Conservation (phyloP, 768 basidiomycete genomes). For the Suillus fuscotomentosus region DNA sequence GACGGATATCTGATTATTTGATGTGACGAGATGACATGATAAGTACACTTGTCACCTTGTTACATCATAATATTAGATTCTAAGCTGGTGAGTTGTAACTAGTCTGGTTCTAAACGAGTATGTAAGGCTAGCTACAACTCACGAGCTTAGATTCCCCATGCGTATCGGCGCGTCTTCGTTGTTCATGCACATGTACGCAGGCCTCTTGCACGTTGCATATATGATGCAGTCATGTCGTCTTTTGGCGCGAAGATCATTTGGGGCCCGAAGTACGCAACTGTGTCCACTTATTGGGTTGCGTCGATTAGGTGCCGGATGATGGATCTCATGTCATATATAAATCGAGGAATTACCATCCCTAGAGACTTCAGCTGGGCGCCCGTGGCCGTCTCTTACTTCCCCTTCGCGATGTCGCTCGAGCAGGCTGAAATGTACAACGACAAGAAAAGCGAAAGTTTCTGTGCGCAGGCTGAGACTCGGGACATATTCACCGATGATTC, state of each 20-base stretch:
- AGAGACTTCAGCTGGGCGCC: neutral
- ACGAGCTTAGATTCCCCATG: neutral
- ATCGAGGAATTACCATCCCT: neutral
- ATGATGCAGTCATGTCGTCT: neutral
- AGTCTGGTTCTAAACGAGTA: neutral
- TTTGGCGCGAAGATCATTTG: neutral
- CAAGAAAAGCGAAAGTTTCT: neutral
- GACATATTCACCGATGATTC: conserved; percentile 26
- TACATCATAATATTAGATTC: neutral
- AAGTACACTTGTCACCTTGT: neutral
- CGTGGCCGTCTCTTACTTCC: neutral
- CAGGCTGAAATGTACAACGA: conserved; percentile 7
- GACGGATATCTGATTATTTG: too few species aligned
- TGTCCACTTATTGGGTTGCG: neutral
- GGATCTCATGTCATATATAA: conserved; percentile 2
- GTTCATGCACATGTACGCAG: neutral
- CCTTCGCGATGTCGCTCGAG: conserved; percentile 18
- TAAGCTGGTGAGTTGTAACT: neutral
- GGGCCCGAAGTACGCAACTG: neutral
- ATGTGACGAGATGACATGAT: too few species aligned
- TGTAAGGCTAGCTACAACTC: too few species aligned
- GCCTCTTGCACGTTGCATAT: neutral
- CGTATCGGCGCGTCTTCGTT: too few species aligned
- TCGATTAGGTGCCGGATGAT: too few species aligned
- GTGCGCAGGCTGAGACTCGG: conserved; percentile 12